Evolutionary conservation across 768 basidiomycete species (phyloP), one percentile per base, ranked within the genome.

Genomic region (Tricholoma terreum): DNA sequence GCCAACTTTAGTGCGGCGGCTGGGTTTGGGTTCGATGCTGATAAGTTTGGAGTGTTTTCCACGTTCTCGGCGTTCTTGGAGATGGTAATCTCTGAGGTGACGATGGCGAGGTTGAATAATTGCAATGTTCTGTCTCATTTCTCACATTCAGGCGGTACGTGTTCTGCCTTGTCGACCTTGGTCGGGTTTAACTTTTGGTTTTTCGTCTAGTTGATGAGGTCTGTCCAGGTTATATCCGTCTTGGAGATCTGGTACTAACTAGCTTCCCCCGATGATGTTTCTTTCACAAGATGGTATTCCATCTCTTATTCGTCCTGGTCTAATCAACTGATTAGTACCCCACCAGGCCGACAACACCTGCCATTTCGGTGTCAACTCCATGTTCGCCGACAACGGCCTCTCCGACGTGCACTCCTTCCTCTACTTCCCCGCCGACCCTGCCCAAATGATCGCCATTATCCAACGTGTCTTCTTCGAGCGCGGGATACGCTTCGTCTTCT

Each of bases 51-150:
- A 59, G 89, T 92, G 55, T 92, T 92, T 76, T 91, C 90, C 22
- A 94, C 92, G 4, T 94, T 94, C 75, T 90, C 89, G 50, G 92
- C 92, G 3, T 94, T 94, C 80, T 78, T 92, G 57, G 92, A 94
- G 80, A 94, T 94, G 92, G 78, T 90, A 50, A 71, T 94, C 54
- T 92, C 90, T 4, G 92, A 94, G 71, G 75, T 93, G 52, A 94
- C 92, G 10, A 94, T 94, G 92, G 92, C 92, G n/a, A 83, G 92
- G 53, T 71, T 94, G 69, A 94, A 94, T 71, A 80, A 89, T 63
- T 90, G 89, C 77, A 94, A 94, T 66, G 86, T 94, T 8, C 81
- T 94, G 21, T 87, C 80, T 65, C 92, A 94, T 74, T 94, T 93
- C 76, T 93, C 91, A 21, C 92, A 94, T 73, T 87, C 91, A 21